These are phyloP conservation scores for Nemania diffusa DNA, from an alignment of 2,329 filamentous ascomycete genomes.

Conservation along the genomic window DNA sequence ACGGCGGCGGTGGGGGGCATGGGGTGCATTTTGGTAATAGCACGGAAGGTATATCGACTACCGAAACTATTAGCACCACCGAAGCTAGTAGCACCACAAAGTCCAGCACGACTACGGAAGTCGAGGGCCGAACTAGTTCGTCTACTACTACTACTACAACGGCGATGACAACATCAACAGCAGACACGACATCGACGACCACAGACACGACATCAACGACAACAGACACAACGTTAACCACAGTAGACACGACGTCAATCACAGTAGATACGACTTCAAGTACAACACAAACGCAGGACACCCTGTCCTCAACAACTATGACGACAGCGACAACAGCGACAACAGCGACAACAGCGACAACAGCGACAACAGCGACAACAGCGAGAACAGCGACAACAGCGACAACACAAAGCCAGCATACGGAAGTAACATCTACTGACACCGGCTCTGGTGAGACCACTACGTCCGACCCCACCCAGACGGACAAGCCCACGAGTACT, in stretches of 20 bases:
- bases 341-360: background rate
- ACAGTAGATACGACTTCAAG: background rate
- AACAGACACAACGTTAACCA: too few species aligned
- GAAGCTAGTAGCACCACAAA: too few species aligned
- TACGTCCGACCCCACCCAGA: background rate
- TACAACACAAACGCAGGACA: background rate
- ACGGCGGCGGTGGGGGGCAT: background rate
- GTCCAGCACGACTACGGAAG: background rate
- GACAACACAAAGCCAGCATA: background rate
- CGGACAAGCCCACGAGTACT: background rate
- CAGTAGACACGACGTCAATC: too few species aligned
- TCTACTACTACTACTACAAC: background rate
- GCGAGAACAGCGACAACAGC: background rate
- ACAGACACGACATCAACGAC: background rate
- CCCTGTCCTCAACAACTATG: background rate
- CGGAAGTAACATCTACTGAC: conserved; percentile 1
- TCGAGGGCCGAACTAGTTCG: background rate
- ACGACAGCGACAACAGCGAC: background rate
- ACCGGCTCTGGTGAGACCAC: background rate
- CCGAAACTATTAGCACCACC: background rate
- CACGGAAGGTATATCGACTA: conserved; percentile 10
- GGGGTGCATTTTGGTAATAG: conserved; percentile 8
- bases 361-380: background rate
- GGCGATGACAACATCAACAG: background rate
- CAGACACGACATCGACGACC: background rate